phyloP scores from a whole-genome alignment of 805 yeast species.

The Maudiozyma barnettii region DNA sequence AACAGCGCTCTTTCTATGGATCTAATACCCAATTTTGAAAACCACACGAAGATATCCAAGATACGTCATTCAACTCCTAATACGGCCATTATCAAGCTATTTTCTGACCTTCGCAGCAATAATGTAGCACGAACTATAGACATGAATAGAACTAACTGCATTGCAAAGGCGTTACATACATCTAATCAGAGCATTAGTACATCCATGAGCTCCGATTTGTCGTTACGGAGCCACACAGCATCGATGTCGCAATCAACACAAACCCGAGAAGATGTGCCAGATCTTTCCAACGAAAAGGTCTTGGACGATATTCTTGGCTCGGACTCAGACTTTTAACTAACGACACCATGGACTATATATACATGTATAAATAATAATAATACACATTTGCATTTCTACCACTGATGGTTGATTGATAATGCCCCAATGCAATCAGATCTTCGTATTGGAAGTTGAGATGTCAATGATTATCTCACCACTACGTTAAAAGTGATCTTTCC shows the following conservation, averaged over 20 bases:
- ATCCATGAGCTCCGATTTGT: not conserved
- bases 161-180: conserved; percentile 8
- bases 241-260: not conserved
- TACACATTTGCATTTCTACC: not conserved
- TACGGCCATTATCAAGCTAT: conserved; percentile 7
- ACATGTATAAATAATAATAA: not conserved
- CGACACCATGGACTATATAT: not conserved
- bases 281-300: conserved; percentile 7
- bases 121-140: conserved; percentile 15
- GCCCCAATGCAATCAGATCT: too few relatives aligned
- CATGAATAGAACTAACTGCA: conserved; percentile 22
- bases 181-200: not conserved
- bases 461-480: too few relatives aligned
- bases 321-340: conserved; percentile 18
- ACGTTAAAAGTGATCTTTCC: too few relatives aligned
- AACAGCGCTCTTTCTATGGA: conserved; percentile 17
- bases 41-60: conserved; percentile 4
- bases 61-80: conserved; percentile 16
- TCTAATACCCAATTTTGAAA: conserved; percentile 15
- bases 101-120: conserved; percentile 9
- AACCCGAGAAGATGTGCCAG: not conserved
- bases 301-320: conserved; percentile 17
- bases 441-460: too few relatives aligned
- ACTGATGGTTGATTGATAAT: too few relatives aligned
- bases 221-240: not conserved